Evolutionary conservation across 345 rosid genomes (phyloP).

Genomic region (Raphanus sativus): DNA sequence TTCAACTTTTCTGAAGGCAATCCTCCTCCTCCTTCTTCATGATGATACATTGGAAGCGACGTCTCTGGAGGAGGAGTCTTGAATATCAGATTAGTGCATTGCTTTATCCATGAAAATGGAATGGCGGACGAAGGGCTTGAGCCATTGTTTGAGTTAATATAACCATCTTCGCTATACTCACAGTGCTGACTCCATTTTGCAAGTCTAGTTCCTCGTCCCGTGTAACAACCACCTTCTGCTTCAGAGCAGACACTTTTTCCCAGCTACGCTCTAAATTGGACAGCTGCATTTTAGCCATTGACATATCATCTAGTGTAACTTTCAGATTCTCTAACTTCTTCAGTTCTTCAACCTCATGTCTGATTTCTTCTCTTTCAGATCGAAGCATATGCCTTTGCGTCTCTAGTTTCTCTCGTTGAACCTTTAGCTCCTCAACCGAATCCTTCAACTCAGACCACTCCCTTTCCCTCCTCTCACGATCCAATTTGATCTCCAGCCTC

Average conservation of each 20-base stretch:
- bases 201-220: conserved; percentile 17
- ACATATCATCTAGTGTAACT: conserved; percentile 65
- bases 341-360: conserved; percentile 60
- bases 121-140: conserved; percentile 46
- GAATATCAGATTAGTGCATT: conserved; percentile 63
- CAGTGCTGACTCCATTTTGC: conserved; percentile 31
- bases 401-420: conserved; percentile 73
- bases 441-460: conserved; percentile 79
- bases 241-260: conserved; percentile 55
- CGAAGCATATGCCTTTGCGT: conserved; percentile 74
- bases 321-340: conserved; percentile 77
- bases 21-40: conserved; percentile 21
- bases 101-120: conserved; percentile 80
- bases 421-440: conserved; percentile 75
- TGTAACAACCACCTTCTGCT: conserved; percentile 32
- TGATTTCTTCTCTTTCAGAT: conserved; percentile 75
- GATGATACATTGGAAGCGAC: conserved; percentile 22
- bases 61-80: conserved; percentile 61
- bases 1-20: conserved; percentile 26
- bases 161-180: conserved; percentile 43
- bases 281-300: conserved; percentile 62
- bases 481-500: conserved; percentile 70
- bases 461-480: conserved; percentile 73
- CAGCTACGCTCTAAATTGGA: conserved; percentile 61
- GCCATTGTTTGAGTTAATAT: conserved; percentile 35